Percentiles rank a stretch among this genome's conserved stretches.
Evolutionary conservation across 176 grass and related monocot species (phyloP).

Genomic region (Bolboschoenus planiculmis): DNA sequence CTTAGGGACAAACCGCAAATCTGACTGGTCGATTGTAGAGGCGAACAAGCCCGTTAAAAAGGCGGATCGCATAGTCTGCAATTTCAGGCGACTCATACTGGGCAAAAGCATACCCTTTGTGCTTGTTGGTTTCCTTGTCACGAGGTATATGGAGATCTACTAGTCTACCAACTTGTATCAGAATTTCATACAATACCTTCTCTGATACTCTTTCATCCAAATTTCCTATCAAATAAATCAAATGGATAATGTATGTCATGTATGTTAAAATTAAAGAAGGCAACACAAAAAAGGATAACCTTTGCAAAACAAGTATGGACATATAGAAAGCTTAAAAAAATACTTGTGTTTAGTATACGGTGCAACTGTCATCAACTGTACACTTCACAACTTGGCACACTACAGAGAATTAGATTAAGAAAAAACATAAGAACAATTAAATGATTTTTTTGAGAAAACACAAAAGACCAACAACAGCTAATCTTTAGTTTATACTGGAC

Average conservation of each 20-base stretch:
- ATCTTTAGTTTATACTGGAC: background rate
- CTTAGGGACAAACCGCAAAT: slow-evolving; percentile 89
- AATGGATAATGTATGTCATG: background rate
- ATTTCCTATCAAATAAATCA: slow-evolving; percentile 66
- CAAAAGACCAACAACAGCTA: background rate
- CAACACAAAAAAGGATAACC: background rate
- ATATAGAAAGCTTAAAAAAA: background rate
- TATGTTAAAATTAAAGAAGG: background rate
- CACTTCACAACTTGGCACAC: background rate
- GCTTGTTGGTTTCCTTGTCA: slow-evolving; percentile 89
- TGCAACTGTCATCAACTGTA: background rate
- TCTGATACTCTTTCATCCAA: slow-evolving; percentile 92
- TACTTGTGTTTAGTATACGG: background rate
- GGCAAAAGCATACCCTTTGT: slow-evolving; percentile 92
- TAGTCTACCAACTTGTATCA: slow-evolving; percentile 89
- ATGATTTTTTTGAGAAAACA: background rate
- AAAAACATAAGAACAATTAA: background rate
- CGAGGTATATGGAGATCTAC: slow-evolving; percentile 90
- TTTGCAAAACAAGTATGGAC: too few relatives aligned
- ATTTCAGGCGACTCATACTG: slow-evolving; percentile 92
- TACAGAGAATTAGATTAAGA: background rate
- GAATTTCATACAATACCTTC: slow-evolving; percentile 86
- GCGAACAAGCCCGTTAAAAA: slow-evolving; percentile 87
- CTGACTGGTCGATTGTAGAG: slow-evolving; percentile 81
- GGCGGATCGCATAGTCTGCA: slow-evolving; percentile 92